Conservation (phyloP, 495 filamentous ascomycete genomes). For the Penicillium lividum region DNA sequence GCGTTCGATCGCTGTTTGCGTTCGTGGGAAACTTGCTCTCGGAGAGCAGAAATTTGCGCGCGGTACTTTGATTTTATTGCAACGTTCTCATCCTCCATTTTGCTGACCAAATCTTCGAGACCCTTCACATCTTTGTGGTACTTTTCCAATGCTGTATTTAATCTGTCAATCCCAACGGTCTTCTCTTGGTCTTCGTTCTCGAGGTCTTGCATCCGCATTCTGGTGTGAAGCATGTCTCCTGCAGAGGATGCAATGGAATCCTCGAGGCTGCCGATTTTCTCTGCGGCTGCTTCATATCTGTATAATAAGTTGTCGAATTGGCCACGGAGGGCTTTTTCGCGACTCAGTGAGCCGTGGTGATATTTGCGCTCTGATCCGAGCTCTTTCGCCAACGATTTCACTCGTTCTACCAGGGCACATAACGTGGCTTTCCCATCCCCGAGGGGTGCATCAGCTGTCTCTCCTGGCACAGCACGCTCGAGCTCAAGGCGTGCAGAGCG, state of each 20-base stretch:
- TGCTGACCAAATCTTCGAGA: conserved; percentile 60
- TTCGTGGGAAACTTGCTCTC: conserved; percentile 39
- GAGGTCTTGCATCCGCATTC: conserved; percentile 48
- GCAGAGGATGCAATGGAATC: conserved; percentile 58
- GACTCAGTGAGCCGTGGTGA: conserved; percentile 33
- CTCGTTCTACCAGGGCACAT: conserved; percentile 35
- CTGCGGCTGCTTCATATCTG: conserved; percentile 39
- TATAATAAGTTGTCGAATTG: conserved; percentile 45
- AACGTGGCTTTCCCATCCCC: conserved; percentile 42
- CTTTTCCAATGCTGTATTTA: conserved; percentile 60
- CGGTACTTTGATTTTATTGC: conserved; percentile 30
- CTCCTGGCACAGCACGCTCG: conserved; percentile 67
- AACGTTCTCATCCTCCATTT: conserved; percentile 57
- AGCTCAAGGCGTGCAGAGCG: conserved; percentile 67
- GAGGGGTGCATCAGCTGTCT: conserved; percentile 49
- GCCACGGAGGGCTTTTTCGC: conserved; percentile 40
- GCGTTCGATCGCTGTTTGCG: conserved; percentile 36
- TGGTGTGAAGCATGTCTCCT: conserved; percentile 46
- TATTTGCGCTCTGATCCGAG: conserved; percentile 34
- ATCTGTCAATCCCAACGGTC: conserved; percentile 56
- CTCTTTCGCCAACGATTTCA: conserved; percentile 39
- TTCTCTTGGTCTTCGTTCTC: conserved; percentile 57
- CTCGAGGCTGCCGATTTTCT: conserved; percentile 53
- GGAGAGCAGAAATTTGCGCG: conserved; percentile 43
- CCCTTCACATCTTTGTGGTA: conserved; percentile 65